Percentiles rank a stretch among this genome's conserved stretches.
Conservation (phyloP, 441 rosid genomes). For the Viola pubescens region DNA sequence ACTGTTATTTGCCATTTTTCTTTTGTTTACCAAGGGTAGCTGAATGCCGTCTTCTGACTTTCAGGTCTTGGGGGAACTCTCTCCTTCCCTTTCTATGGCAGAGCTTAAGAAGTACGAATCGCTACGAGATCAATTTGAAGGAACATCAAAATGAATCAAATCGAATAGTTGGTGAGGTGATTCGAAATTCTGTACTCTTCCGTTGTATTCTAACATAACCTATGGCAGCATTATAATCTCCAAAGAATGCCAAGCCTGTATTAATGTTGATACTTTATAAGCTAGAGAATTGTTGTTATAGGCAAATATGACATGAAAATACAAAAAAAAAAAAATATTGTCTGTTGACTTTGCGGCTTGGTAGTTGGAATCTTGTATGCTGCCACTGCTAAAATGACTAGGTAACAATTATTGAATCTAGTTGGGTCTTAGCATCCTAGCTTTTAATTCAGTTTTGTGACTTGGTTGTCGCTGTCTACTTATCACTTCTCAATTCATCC, state of each 20-base stretch:
- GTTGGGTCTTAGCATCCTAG: background rate
- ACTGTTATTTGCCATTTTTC: background rate
- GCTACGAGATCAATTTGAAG: constrained; percentile 71
- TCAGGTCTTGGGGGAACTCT: constrained; percentile 74
- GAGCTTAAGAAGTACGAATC: constrained; percentile 84
- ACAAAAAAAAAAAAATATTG: too few species aligned
- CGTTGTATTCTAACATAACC: too few species aligned
- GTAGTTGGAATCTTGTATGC: background rate
- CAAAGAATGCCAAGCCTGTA: background rate
- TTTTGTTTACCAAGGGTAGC: background rate
- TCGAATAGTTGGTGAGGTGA: constrained; percentile 6
- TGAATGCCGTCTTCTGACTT: constrained; percentile 11
- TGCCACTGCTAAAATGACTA: too few species aligned
- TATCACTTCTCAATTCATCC: background rate
- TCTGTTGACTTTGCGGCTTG: too few species aligned
- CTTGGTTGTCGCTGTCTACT: background rate
- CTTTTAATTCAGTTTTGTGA: background rate
- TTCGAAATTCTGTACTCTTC: constrained; percentile 1
- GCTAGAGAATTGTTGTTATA: too few species aligned
- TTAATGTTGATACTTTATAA: background rate
- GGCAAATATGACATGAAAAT: too few species aligned
- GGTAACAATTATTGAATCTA: background rate
- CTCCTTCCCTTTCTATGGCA: constrained; percentile 80
- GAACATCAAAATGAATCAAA: constrained; percentile 38
- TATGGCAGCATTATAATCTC: background rate